Conservation (phyloP, 2,329 filamentous ascomycete species). For the Fonsecaea erecta region DNA sequence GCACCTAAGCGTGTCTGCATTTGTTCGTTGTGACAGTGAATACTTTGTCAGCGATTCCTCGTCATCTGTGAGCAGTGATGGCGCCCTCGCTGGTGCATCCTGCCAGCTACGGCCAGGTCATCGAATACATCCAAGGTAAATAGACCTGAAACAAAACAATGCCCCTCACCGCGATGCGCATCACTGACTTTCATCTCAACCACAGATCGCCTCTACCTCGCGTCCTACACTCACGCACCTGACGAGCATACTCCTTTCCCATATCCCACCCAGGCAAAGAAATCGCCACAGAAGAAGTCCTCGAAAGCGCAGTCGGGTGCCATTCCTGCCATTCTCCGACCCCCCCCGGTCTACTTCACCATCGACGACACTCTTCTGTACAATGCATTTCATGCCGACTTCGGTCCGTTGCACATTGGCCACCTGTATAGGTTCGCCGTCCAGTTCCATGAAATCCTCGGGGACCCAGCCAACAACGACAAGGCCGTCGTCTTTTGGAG, state of each 20-base stretch:
- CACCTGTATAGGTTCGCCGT: constrained; percentile 97
- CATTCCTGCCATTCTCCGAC: constrained; percentile 52
- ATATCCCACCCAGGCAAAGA: constrained; percentile 66
- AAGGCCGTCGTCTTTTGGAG: constrained; percentile 96
- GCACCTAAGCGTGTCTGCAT: constrained; percentile 2
- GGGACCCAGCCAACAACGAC: constrained; percentile 86
- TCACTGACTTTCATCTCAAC: constrained; percentile 17
- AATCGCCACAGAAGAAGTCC: constrained; percentile 76
- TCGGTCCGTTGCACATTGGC: constrained; percentile 95
- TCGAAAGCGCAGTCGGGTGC: constrained; percentile 67
- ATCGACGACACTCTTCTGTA: constrained; percentile 91
- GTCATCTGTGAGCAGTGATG: constrained; percentile 27
- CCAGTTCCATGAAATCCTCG: constrained; percentile 92
- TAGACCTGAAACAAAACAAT: constrained; percentile 37
- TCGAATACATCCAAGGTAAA: constrained; percentile 91
- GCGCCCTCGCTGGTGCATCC: constrained; percentile 46
- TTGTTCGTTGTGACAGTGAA: neutral
- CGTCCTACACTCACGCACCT: constrained; percentile 83
- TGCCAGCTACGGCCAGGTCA: constrained; percentile 80
- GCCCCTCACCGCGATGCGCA: constrained; percentile 41
- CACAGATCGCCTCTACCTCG: constrained; percentile 89
- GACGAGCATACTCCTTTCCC: constrained; percentile 84
- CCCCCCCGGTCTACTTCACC: constrained; percentile 89
- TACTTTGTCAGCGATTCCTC: neutral
- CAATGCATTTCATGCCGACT: constrained; percentile 98